Base-by-base conservation (phyloP, 2,329 filamentous ascomycete species). In the Verticillium klebahnii region DNA sequence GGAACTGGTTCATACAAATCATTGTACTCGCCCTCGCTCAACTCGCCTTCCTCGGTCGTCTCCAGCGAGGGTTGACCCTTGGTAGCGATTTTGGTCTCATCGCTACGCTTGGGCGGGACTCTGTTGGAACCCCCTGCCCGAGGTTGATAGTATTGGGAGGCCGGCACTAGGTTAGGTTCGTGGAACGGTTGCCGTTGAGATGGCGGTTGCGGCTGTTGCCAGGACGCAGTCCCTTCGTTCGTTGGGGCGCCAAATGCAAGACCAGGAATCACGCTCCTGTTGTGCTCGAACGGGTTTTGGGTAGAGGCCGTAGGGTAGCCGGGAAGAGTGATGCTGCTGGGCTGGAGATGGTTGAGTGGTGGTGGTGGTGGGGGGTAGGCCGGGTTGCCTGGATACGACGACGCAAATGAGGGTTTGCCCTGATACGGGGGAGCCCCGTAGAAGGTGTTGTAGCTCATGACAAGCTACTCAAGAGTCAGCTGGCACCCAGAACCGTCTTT, bases 11-110 rank as follows among this genome's bases (percentile, higher is more conserved):
- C 82, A 64, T 86, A 86, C 2, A 82, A 68, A 67, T 86, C 82
- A 58, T 86, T 83, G 57, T 83, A 80, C 67, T 89, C 87, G 19
- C 81, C 84, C 68, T 94, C 91, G 65, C 86, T 90, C 34, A 95
- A 73, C 72, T 96, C 92, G 17, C 90, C 91, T 69, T 96, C 91
- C 69, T 95, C 91, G 56, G 69, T 67, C 2, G 60, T 67, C 40
- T 69, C 68, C 7, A 66, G 8, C 19, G 45, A 9, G 9, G n/a
- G 45, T 14, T 52, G 45, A 12, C 19, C 11, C 45, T 52, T 52
- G 5, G 12, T 4, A 8, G 17, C 45, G 19, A 2, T 52, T 25
- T 8, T 9, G 25, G 19, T n/a, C 5, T 52, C n/a, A n/a, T 25
- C 45, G 19, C 19, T 52, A 52, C 45, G 45, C 45, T 52, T 52